Base-by-base conservation (phyloP, 1,284 basidiomycete genomes). In the Pulchroboletus neoregius region DNA sequence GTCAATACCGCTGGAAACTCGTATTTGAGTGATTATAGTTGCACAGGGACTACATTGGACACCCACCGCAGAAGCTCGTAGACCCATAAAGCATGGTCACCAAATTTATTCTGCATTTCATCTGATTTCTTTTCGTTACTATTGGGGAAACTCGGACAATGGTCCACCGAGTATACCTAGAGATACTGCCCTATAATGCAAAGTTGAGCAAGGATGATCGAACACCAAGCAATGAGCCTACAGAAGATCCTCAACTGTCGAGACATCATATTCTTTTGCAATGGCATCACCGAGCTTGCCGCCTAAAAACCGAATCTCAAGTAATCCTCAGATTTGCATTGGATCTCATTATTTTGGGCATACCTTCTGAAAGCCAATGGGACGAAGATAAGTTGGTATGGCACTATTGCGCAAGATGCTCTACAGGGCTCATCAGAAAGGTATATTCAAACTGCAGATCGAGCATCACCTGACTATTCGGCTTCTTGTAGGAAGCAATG, bases 271-370 rank as follows among this genome's bases (percentile, higher is more conserved):
- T 61, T 93, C 87, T 48, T 84, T 80, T 0, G 91, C 91, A 26
- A 99, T 75, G 1, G 91, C 86, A 39, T 82, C 79, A 1, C 96
- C 95, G 0, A 99, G 79, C 68, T 99, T 99, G 5, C 96, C 95
- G 1, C 95, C 95, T 0, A 99, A 72, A 57, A 92, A 92, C 6
- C 96, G 82, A 60, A 99, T 97, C 90, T 95, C 12, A 13, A 39
- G 44, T 27, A 44, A 27, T 27, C 9, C 12, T 45, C 28, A 54
- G 45, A 27, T 11, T 40, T 30, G 15, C 24, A 24, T 22, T 27
- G 20, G 24, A 27, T 33, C 24, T 10, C 7, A 39, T 50, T 27
- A 31, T 12, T 58, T 39, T 35, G 3, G 24, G 6, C 37, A 43
- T 53, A 89, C 91, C 75, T 93, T 95, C 58, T 93, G 91, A 59